These are phyloP conservation scores for Rhizopus arrhizus DNA, from an alignment of 371 early-diverging fungal species.

Conservation along the genomic window DNA sequence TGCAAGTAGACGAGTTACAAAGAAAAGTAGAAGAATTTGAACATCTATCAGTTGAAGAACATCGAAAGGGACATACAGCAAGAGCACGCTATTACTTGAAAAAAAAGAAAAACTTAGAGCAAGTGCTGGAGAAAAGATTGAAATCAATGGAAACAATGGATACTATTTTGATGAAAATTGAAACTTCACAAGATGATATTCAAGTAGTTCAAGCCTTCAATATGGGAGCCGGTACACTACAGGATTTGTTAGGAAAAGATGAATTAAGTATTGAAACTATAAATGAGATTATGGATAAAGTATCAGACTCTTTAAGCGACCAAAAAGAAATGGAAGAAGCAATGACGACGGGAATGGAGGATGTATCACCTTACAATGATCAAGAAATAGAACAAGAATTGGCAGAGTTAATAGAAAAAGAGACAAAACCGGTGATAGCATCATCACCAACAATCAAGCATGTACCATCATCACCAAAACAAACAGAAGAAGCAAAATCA, in stretches of 20 bases:
- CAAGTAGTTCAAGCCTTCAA: slow-evolving; percentile 62
- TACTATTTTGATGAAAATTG: slow-evolving; percentile 54
- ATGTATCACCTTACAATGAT: slow-evolving; percentile 28
- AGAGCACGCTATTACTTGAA: slow-evolving; percentile 55
- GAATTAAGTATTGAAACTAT: slow-evolving; percentile 46
- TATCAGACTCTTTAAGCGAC: slow-evolving; percentile 54
- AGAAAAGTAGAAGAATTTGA: slow-evolving; percentile 34
- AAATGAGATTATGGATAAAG: slow-evolving; percentile 51
- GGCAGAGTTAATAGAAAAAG: slow-evolving; percentile 27
- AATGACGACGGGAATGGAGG: slow-evolving; percentile 35
- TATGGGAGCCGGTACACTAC: slow-evolving; percentile 53
- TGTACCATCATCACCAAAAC: slow-evolving; percentile 11
- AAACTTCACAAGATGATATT: slow-evolving; percentile 56
- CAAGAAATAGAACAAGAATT: slow-evolving; percentile 56
- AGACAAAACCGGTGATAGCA: slow-evolving; percentile 1
- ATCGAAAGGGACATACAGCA: slow-evolving; percentile 28
- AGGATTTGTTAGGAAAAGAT: slow-evolving; percentile 32
- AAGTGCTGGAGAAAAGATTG: slow-evolving; percentile 49
- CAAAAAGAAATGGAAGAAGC: slow-evolving; percentile 61
- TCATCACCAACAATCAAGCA: neutral
- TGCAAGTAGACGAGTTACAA: slow-evolving; percentile 55
- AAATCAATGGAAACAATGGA: slow-evolving; percentile 60
- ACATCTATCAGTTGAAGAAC: slow-evolving; percentile 32
- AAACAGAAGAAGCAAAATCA: slow-evolving; percentile 6
- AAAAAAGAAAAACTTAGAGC: slow-evolving; percentile 43